Conservation (phyloP, 176 grass and related monocot species). For the Hyparrhenia diplandra region DNA sequence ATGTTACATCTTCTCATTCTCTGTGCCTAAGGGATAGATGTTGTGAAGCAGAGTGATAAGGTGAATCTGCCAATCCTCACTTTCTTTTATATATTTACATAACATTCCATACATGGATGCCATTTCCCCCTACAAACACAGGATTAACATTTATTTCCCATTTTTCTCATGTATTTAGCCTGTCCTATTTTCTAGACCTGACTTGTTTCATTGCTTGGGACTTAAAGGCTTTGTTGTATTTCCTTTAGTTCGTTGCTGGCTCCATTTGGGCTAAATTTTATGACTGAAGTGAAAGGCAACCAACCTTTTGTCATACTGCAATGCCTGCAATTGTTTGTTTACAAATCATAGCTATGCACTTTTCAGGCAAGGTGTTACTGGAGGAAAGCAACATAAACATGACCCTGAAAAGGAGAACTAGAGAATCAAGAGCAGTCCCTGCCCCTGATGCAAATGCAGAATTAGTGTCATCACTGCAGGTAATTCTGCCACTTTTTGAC, state of each 20-base stretch:
- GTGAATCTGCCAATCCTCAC: not conserved
- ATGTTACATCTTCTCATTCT: not conserved
- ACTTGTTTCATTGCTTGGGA: too few relatives aligned
- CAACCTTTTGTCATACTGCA: slow-evolving; percentile 1
- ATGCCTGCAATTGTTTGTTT: not conserved
- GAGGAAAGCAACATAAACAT: slow-evolving; percentile 57
- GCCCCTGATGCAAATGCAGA: too few relatives aligned
- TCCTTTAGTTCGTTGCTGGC: not conserved
- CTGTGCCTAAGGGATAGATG: not conserved
- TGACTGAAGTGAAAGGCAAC: not conserved
- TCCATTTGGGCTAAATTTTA: slow-evolving; percentile 10
- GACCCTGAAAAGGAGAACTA: slow-evolving; percentile 54
- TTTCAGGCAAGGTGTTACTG: slow-evolving; percentile 61
- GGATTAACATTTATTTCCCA: not conserved
- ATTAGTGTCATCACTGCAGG: not conserved
- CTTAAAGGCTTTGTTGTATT: too few relatives aligned
- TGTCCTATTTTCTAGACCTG: not conserved
- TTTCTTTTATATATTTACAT: not conserved
- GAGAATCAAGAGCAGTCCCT: slow-evolving; percentile 72
- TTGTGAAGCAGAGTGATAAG: not conserved
- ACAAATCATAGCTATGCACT: slow-evolving; percentile 1
- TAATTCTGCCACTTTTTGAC: too few relatives aligned
- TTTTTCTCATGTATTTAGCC: not conserved
- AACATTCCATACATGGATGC: not conserved
- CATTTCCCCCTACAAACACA: not conserved